phyloP scores from a whole-genome alignment of 768 basidiomycete genomes.

The Boletus sp. region DNA sequence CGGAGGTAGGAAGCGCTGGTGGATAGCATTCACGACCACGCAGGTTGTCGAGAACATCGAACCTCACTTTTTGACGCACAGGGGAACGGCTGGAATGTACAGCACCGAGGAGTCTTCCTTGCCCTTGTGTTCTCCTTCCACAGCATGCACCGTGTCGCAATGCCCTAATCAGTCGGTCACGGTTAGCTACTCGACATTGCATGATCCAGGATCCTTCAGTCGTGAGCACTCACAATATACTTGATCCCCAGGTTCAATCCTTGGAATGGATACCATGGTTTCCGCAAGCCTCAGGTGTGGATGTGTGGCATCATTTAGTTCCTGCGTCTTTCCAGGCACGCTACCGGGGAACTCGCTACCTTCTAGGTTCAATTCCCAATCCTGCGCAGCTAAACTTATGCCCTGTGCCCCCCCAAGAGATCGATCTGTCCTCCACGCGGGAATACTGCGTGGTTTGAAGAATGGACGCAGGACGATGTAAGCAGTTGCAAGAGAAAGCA shows the following conservation, averaged over 20 bases:
- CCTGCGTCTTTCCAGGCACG: too few relatives aligned
- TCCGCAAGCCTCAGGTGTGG: too few relatives aligned
- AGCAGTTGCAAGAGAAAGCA: conserved; percentile 52
- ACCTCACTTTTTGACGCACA: conserved; percentile 48
- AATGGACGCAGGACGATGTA: conserved; percentile 68
- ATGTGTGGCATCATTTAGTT: too few relatives aligned
- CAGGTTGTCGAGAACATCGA: neutral
- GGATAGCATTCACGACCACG: neutral
- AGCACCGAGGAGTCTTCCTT: conserved; percentile 51
- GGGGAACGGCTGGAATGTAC: conserved; percentile 54
- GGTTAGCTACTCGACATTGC: neutral
- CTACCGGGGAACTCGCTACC: conserved; percentile 51
- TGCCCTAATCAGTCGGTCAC: conserved; percentile 37
- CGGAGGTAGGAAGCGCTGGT: conserved; percentile 47
- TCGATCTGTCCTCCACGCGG: neutral
- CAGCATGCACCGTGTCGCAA: conserved; percentile 56
- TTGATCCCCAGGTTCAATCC: conserved; percentile 62
- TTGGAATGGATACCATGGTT: conserved; percentile 59
- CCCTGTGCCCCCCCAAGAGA: conserved; percentile 16
- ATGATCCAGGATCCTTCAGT: neutral
- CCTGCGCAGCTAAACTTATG: conserved; percentile 37
- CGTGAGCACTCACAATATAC: conserved; percentile 47
- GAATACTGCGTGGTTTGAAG: conserved; percentile 43
- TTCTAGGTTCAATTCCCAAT: conserved; percentile 59
- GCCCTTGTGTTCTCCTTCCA: conserved; percentile 49